Base-by-base conservation (phyloP, 305 asterid species). In the Fraxinus xanthoxyloides region DNA sequence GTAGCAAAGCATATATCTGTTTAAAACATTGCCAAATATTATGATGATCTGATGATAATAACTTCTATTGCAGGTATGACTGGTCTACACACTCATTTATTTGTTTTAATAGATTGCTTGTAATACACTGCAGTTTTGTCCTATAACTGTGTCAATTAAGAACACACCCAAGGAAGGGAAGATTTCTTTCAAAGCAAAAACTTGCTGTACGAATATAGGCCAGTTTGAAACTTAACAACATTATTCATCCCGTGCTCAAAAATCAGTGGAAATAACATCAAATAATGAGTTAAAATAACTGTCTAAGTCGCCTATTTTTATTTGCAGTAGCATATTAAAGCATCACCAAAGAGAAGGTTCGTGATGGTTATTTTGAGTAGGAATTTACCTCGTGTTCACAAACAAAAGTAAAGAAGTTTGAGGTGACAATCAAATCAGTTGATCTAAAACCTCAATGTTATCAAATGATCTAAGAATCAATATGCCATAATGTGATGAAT, bases 381-480 rank as follows among this genome's bases (percentile, higher is more conserved):
- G 73, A 12, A 4, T 13, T 65, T 65, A 61, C 70, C 17, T 61
- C 30, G 70, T 23, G 31, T 23, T 61, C 15, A 61, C 31, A 23
- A 61, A 23, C 70, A 61, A 61, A 56, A 23, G 17, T 61, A 61
- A 23, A 61, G 70, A 36, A 1, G 35, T 65, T 65, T 26, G 13
- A 19, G 23, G 9, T 46, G 43, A 32, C 59, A 59, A 80, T 76
- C 70, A 3, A 76, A 54, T 76, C 36, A 51, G 48, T 76, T 56
- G 81, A 63, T 63, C 59, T 67, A 73, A 24, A 81, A 43, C 72
- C 67, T 35, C 59, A 54, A 72, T 59, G 80, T 34, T 67, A 54
- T 65, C 48, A 72, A 74, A 43, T 56, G 76, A 73, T 43, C 43
- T 35, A 72, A 32, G 24, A 31, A 72, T 13, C 24, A 32, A 17